Conservation (phyloP, 2,329 filamentous ascomycete species). For the Colletotrichum destructivum region DNA sequence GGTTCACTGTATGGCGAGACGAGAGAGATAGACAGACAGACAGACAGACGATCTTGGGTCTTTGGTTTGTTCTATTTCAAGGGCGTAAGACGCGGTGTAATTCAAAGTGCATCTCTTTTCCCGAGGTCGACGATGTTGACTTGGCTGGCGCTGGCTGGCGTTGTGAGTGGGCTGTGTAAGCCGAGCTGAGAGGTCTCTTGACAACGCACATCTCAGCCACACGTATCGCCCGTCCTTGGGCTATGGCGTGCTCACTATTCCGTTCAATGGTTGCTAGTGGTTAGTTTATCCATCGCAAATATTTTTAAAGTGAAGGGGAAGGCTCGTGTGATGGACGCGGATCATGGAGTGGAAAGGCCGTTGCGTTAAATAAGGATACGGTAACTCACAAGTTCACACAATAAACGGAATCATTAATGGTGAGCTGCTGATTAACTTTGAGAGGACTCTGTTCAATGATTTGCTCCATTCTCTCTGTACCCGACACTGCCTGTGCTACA, state of each 20-base stretch:
- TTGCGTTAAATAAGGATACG: too few species aligned
- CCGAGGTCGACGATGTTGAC: background rate
- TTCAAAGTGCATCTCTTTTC: background rate
- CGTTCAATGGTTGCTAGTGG: too few species aligned
- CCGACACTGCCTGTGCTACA: too few species aligned
- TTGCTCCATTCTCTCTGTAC: too few species aligned
- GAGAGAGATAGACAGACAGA: too few species aligned
- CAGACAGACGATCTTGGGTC: background rate
- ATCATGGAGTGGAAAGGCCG: background rate
- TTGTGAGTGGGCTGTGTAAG: conserved; percentile 8
- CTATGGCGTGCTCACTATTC: background rate
- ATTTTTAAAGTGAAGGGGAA: background rate
- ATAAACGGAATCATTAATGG: too few species aligned
- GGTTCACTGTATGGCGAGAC: background rate
- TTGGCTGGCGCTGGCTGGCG: background rate
- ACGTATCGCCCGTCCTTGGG: background rate
- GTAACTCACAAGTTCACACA: background rate
- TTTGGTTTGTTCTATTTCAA: conserved; percentile 5
- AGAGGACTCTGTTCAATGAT: too few species aligned
- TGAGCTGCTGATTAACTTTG: too few species aligned
- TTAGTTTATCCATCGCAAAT: too few species aligned
- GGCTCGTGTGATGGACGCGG: background rate
- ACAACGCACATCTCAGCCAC: background rate
- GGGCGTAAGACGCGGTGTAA: conserved; percentile 11
- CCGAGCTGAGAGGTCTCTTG: conserved; percentile 1